Evolutionary conservation across 176 grass and related monocot genomes (phyloP).

Genomic region (Aegilops bicornis): DNA sequence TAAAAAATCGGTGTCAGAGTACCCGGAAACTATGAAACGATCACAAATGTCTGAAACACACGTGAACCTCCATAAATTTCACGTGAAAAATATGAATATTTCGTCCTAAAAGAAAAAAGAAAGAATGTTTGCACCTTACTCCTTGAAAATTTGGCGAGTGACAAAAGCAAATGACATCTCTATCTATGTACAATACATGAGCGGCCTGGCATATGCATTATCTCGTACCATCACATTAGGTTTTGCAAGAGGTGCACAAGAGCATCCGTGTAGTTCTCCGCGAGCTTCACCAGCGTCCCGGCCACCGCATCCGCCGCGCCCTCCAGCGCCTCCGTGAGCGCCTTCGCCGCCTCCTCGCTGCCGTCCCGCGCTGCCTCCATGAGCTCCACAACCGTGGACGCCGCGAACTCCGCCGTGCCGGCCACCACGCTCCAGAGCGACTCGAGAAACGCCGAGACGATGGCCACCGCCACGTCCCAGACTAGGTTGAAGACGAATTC

Average conservation of each 20-base stretch:
- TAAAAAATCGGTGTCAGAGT: too few species aligned
- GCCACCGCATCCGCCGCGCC: constrained; percentile 15
- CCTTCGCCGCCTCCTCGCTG: constrained; percentile 27
- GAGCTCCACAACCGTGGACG: constrained; percentile 14
- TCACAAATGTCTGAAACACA: too few species aligned
- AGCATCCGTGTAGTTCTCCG: constrained; percentile 39
- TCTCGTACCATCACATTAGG: not conserved
- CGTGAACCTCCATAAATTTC: not conserved
- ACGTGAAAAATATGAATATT: not conserved
- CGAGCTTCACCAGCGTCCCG: not conserved
- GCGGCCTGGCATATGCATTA: not conserved
- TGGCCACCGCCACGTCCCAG: not conserved
- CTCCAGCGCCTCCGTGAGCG: constrained; percentile 21
- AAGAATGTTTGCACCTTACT: not conserved
- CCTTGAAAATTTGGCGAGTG: not conserved
- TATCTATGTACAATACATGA: not conserved
- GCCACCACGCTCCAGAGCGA: not conserved
- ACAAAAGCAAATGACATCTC: not conserved
- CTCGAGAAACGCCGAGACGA: constrained; percentile 35
- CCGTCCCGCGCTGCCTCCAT: constrained; percentile 20
- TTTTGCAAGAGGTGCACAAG: constrained; percentile 33
- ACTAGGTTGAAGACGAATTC: constrained; percentile 17
- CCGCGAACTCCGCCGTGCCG: constrained; percentile 19
- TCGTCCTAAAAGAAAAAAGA: not conserved
- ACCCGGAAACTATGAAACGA: too few species aligned